Evolutionary conservation across 768 basidiomycete genomes (phyloP).

Genomic region (Collybia nuda): DNA sequence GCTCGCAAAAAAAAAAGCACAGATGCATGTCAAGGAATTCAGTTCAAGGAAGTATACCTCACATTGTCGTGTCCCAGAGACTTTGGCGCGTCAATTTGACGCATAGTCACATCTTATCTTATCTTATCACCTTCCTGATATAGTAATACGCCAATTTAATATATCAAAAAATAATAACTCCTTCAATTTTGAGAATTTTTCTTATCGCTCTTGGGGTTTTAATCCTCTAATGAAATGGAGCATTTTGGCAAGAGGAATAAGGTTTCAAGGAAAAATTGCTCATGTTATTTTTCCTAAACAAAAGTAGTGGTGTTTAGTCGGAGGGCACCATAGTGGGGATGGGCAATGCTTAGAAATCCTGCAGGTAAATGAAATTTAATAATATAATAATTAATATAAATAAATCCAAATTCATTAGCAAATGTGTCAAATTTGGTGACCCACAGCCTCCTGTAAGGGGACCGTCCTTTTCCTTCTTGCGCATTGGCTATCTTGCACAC

Average conservation of each 20-base stretch:
- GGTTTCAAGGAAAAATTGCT: constrained; percentile 2
- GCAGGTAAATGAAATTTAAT: no score
- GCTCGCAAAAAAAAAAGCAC: constrained; percentile 22
- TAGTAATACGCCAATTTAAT: constrained; percentile 11
- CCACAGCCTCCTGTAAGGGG: no score
- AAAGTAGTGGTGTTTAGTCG: no score
- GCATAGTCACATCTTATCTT: neutral
- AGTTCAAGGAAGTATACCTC: constrained; percentile 24
- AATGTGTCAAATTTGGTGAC: no score
- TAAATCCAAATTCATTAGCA: no score
- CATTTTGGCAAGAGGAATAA: constrained; percentile 16
- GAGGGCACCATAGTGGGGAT: no score
- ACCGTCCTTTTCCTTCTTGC: no score
- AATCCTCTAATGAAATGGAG: constrained; percentile 9
- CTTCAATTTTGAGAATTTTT: constrained; percentile 13
- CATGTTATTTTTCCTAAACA: neutral
- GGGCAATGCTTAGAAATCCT: no score
- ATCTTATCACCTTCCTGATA: neutral
- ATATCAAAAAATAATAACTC: constrained; percentile 4
- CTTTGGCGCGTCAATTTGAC: constrained; percentile 8
- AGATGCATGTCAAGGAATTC: constrained; percentile 23
- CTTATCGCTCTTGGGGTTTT: constrained; percentile 13
- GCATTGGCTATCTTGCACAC: no score
- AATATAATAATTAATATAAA: no score
- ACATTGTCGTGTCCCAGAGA: constrained; percentile 18